These are phyloP conservation scores for Moniliophthora roreri DNA, from an alignment of 1,284 basidiomycete species.

Conservation along the genomic window DNA sequence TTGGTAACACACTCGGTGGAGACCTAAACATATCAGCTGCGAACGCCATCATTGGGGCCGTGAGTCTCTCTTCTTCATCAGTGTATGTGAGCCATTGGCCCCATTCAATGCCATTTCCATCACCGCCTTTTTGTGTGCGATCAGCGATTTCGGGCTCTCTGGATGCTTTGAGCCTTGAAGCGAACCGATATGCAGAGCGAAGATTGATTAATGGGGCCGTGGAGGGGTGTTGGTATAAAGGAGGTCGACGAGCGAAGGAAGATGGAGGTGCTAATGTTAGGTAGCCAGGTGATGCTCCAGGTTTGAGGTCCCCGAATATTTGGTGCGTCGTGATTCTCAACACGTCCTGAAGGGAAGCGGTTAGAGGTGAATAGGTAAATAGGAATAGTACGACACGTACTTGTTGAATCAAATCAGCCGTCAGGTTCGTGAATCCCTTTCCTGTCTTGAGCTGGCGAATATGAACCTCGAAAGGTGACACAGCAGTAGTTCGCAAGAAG, in stretches of 20 bases:
- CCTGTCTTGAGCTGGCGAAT: slow-evolving; percentile 47
- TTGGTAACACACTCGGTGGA: slow-evolving; percentile 44
- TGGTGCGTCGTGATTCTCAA: slow-evolving; percentile 49
- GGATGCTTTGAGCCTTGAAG: slow-evolving; percentile 34
- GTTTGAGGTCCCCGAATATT: slow-evolving; percentile 51
- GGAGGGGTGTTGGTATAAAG: slow-evolving; percentile 52
- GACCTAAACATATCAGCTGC: slow-evolving; percentile 53
- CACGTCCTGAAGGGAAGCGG: slow-evolving; percentile 35
- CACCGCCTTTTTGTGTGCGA: no score
- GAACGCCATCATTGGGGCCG: slow-evolving; percentile 48
- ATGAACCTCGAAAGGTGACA: slow-evolving; percentile 43
- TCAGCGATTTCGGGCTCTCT: slow-evolving; percentile 41
- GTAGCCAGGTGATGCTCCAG: slow-evolving; percentile 14
- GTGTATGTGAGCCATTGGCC: slow-evolving; percentile 55
- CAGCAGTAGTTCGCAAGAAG: slow-evolving; percentile 45
- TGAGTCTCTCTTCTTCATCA: slow-evolving; percentile 42
- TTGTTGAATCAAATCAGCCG: slow-evolving; percentile 50
- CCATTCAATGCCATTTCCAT: slow-evolving; percentile 53
- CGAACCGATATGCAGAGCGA: slow-evolving; percentile 32
- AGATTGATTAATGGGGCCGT: slow-evolving; percentile 23
- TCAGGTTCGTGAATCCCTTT: slow-evolving; percentile 50
- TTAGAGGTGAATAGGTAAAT: not conserved
- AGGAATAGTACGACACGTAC: slow-evolving; percentile 30
- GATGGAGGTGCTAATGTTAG: slow-evolving; percentile 46
- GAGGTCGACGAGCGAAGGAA: slow-evolving; percentile 53